Evolutionary conservation across 371 early-diverging fungal species (phyloP).

Genomic region (Scutellospora calospora): DNA sequence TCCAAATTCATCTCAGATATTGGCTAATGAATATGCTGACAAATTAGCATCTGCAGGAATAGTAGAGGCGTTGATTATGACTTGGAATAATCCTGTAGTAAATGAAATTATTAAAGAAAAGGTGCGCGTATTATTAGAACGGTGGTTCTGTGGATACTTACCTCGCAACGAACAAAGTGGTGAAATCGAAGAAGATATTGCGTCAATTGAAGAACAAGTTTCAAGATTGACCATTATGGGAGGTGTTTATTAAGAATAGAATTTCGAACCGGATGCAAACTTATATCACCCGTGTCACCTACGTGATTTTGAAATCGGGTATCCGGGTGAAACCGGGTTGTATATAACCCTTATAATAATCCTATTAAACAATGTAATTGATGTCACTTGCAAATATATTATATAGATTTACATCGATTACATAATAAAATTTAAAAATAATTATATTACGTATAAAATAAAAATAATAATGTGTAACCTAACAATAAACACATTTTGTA

Average conservation of each 20-base stretch:
- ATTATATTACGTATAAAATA: too few species aligned
- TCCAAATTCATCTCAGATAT: background rate
- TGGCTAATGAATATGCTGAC: slow-evolving; percentile 16
- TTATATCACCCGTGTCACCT: too few species aligned
- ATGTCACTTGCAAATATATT: too few species aligned
- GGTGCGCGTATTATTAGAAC: slow-evolving; percentile 4
- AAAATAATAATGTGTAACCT: too few species aligned
- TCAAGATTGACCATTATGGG: slow-evolving; percentile 6
- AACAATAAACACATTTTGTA: too few species aligned
- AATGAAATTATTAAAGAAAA: slow-evolving; percentile 5
- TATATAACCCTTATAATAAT: too few species aligned
- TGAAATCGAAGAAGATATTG: slow-evolving; percentile 7
- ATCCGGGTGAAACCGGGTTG: too few species aligned
- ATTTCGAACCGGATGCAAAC: too few species aligned
- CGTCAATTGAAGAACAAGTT: slow-evolving; percentile 31
- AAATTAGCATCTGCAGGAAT: slow-evolving; percentile 6
- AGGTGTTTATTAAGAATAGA: background rate
- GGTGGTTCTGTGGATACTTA: slow-evolving; percentile 35
- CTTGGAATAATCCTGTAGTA: background rate
- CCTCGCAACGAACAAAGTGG: background rate
- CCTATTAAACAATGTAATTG: too few species aligned
- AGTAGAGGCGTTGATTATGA: slow-evolving; percentile 7
- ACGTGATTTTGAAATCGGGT: too few species aligned
- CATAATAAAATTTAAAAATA: too few species aligned
- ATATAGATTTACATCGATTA: too few species aligned